Evolutionary conservation across 1,284 basidiomycete genomes (phyloP).

Genomic region (Irpex sp.): DNA sequence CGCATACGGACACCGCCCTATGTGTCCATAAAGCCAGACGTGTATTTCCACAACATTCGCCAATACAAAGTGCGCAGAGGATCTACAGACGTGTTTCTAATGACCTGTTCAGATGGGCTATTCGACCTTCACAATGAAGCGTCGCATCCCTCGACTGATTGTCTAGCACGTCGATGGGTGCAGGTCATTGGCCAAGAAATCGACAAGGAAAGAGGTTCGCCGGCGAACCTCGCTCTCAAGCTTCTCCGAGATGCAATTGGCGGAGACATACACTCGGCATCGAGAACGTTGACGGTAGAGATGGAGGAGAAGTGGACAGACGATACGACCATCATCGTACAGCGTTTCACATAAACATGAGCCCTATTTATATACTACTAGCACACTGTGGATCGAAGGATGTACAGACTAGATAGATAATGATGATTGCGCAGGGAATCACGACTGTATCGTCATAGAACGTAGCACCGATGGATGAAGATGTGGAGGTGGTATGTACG

Average conservation of each 20-base stretch:
- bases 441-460: not conserved
- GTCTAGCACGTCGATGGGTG: slow-evolving; percentile 41
- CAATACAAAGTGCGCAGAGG: slow-evolving; percentile 5
- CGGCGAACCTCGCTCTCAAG: slow-evolving; percentile 43
- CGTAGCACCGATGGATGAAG: not conserved
- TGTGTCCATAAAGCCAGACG: slow-evolving; percentile 49
- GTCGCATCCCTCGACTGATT: slow-evolving; percentile 17
- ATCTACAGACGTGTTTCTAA: slow-evolving; percentile 28
- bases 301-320: slow-evolving; percentile 66
- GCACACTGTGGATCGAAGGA: not conserved
- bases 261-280: slow-evolving; percentile 46
- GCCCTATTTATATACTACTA: not conserved
- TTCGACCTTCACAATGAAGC: slow-evolving; percentile 45
- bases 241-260: slow-evolving; percentile 58
- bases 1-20: slow-evolving; percentile 59
- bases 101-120: slow-evolving; percentile 59
- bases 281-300: slow-evolving; percentile 60
- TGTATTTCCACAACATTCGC: slow-evolving; percentile 34
- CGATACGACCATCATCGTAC: slow-evolving; percentile 62
- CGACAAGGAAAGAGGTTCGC: slow-evolving; percentile 9
- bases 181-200: slow-evolving; percentile 30
- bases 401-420: not conserved
- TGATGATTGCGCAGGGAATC: not conserved
- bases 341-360: slow-evolving; percentile 26
- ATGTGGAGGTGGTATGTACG: not conserved